Evolutionary conservation across 2,329 filamentous ascomycete species (phyloP), one percentile per base, ranked within the genome.

Genomic region (Macrophomina pseudophaseolina): DNA sequence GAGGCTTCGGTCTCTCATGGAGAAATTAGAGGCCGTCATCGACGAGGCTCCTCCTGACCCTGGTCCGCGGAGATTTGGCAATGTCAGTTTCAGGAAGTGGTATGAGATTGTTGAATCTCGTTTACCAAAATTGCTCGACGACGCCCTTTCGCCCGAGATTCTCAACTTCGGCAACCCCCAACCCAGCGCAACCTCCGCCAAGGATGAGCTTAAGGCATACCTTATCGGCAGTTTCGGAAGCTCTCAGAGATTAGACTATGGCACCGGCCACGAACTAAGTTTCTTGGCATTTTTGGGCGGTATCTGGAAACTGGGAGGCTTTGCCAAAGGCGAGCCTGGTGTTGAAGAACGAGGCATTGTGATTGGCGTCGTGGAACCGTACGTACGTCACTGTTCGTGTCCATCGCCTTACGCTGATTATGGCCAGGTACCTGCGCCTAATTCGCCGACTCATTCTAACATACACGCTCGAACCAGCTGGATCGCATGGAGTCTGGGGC

Each of bases 401-500:
- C 14, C n/a, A 32, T 33, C 28, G 40, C 35, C 12, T 14, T 51
- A 53, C 48, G 62, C 65, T 70, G 56, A 72, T 65, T 18, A 64
- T 5, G 23, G 44, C 30, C 16, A 93, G 91, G 48, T 97, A 97
- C 74, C 82, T 97, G n/a, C 82, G 83, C 38, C 89, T 98, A 1
- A 84, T 97, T 53, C 90, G 95, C 46, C 88, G 86, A 49, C 84
- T 99, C 9, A 97, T 99, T 72, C 83, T 92, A 60, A 94, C 90
- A 2, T 99, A 98, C 77, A 97, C 90, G 0, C 87, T 99, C 23
- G 95, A 99, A 75, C 95, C 95, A 4, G 95, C 95, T 5, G 95
- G 95, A 2, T 97, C 94, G 1, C 95, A 98, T 75, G 95, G 95
- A 3, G 95, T 99, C 23, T 99, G 95, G 95, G 95, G 95, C 23